Conservation (phyloP, 257 asterid genomes). For the Cinchona pubescens region DNA sequence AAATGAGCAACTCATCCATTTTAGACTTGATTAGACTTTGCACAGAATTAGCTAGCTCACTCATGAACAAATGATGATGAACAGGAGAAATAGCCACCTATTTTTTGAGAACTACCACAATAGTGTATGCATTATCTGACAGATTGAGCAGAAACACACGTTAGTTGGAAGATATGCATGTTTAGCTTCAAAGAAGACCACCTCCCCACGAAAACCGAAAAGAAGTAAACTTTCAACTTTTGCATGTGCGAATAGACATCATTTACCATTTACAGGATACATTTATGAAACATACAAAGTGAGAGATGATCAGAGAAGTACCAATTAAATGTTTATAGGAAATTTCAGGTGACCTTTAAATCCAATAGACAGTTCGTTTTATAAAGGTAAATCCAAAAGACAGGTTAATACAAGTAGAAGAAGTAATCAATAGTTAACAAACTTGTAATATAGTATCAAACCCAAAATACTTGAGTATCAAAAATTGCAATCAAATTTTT, state of each 20-base stretch:
- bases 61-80: constrained; percentile 74
- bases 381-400: neutral
- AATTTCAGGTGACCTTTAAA: neutral
- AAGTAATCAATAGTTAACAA: neutral
- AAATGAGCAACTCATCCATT: constrained; percentile 62
- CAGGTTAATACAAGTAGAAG: neutral
- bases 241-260: neutral
- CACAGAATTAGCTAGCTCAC: constrained; percentile 80
- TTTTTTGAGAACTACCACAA: constrained; percentile 71
- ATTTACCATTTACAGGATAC: neutral
- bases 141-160: constrained; percentile 41
- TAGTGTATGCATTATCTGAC: constrained; percentile 86
- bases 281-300: neutral
- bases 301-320: neutral
- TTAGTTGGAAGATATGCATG: constrained; percentile 8
- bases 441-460: no score
- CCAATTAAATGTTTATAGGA: neutral
- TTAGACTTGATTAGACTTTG: constrained; percentile 74
- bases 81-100: constrained; percentile 76
- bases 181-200: neutral
- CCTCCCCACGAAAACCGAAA: no score
- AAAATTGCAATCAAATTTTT: no score
- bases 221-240: neutral
- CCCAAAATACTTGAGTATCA: no score
- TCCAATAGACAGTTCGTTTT: neutral